Evolutionary conservation across 2,329 filamentous ascomycete genomes (phyloP).

Genomic region (Microdochium paspali): DNA sequence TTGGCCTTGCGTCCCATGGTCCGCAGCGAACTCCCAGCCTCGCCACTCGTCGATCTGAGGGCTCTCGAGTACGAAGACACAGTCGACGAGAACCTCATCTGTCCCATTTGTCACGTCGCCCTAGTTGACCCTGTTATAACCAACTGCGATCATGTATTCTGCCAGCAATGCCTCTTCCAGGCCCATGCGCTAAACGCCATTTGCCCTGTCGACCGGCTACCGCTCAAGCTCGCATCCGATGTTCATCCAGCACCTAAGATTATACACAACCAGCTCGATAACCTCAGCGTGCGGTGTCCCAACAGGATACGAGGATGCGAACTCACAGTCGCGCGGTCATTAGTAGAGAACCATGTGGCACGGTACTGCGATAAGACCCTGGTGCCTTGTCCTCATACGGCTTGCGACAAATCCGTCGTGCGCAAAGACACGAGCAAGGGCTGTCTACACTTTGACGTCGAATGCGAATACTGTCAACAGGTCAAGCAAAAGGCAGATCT

Average conservation of each 20-base stretch:
- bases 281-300: slow-evolving; percentile 48
- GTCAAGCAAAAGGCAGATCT: slow-evolving; percentile 37
- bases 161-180: slow-evolving; percentile 43
- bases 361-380: slow-evolving; percentile 46
- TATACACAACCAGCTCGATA: slow-evolving; percentile 51
- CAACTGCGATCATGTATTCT: slow-evolving; percentile 57
- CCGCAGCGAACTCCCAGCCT: slow-evolving; percentile 4
- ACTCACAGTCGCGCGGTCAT: slow-evolving; percentile 39
- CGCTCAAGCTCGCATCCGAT: slow-evolving; percentile 21
- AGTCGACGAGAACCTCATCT: slow-evolving; percentile 37
- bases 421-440: slow-evolving; percentile 39
- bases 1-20: slow-evolving; percentile 15
- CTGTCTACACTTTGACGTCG: slow-evolving; percentile 43
- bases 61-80: slow-evolving; percentile 31
- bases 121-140: slow-evolving; percentile 53
- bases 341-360: slow-evolving; percentile 45
- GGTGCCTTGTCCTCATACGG: slow-evolving; percentile 43
- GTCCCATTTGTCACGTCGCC: slow-evolving; percentile 50
- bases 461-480: slow-evolving; percentile 45
- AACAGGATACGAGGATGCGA: slow-evolving; percentile 41
- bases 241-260: slow-evolving; percentile 30
- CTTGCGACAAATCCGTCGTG: slow-evolving; percentile 41
- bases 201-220: slow-evolving; percentile 50
- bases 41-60: slow-evolving; percentile 29
- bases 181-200: slow-evolving; percentile 30